phyloP scores from a whole-genome alignment of 306 rosid genomes.

The Trichosanthes cucumerina region DNA sequence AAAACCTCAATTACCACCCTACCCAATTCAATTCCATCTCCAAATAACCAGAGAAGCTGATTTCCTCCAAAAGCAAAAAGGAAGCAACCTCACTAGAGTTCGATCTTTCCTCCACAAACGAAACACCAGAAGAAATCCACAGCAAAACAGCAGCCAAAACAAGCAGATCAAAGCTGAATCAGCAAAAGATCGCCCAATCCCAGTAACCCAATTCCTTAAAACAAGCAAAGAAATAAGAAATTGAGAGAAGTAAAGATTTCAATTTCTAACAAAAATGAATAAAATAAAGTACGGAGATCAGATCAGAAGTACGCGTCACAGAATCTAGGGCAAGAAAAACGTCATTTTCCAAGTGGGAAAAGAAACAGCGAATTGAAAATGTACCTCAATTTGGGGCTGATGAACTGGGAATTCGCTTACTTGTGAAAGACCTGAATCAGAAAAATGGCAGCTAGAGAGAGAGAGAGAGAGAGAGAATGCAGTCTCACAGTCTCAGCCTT shows the following conservation, averaged over 20 bases:
- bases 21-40: slow-evolving; percentile 12
- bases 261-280: background rate
- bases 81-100: background rate
- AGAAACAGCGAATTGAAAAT: background rate
- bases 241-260: background rate
- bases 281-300: slow-evolving; percentile 24
- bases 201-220: background rate
- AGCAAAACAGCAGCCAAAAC: slow-evolving; percentile 9
- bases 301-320: slow-evolving; percentile 36
- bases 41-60: background rate
- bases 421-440: slow-evolving; percentile 15
- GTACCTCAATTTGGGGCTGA: background rate
- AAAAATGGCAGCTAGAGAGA: slow-evolving; percentile 7
- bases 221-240: background rate
- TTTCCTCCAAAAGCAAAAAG: background rate
- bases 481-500: slow-evolving; percentile 22
- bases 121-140: slow-evolving; percentile 15
- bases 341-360: slow-evolving; percentile 13
- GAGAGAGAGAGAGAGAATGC: slow-evolving; percentile 12
- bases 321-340: slow-evolving; percentile 37
- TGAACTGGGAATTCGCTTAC: slow-evolving; percentile 3
- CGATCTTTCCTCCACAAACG: background rate
- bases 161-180: slow-evolving; percentile 16
- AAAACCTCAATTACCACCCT: slow-evolving; percentile 15
- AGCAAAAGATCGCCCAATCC: slow-evolving; percentile 35